phyloP scores from a whole-genome alignment of 805 yeast species.

The Schizosaccharomyces octosporus region DNA sequence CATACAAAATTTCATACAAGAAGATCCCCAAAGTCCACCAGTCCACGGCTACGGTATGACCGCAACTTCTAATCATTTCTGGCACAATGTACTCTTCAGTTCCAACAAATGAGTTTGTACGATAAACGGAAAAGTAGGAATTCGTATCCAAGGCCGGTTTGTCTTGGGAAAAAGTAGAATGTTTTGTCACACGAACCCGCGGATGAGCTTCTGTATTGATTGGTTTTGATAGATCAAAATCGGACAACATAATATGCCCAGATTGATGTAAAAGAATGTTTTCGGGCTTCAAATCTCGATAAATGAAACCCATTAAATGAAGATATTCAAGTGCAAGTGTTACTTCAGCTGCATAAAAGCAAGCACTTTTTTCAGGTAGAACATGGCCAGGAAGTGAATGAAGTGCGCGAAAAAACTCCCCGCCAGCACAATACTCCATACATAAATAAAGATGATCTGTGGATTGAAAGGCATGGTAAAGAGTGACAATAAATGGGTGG shows the following conservation, averaged over 20 bases:
- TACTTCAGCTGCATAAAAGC: conserved; percentile 88
- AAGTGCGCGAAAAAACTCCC: conserved; percentile 87
- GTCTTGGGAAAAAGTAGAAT: conserved; percentile 14
- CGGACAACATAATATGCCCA: conserved; percentile 94
- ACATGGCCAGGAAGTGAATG: conserved; percentile 77
- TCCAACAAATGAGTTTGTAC: conserved; percentile 95
- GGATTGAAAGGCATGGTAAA: conserved; percentile 88
- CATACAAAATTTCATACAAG: conserved; percentile 80
- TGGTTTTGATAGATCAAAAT: conserved; percentile 89
- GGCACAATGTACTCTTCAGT: conserved; percentile 98
- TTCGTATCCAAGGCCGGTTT: conserved; percentile 68
- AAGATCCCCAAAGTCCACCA: conserved; percentile 98
- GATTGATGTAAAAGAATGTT: conserved; percentile 82
- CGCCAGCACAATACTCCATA: conserved; percentile 98
- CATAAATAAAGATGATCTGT: conserved; percentile 77
- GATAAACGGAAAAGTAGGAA: conserved; percentile 80
- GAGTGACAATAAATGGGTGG: conserved; percentile 90
- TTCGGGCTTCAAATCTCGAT: conserved; percentile 90
- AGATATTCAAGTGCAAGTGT: conserved; percentile 88
- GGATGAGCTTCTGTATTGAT: conserved; percentile 57
- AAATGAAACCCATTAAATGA: conserved; percentile 90
- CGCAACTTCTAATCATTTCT: conserved; percentile 87
- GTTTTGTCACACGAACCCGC: conserved; percentile 21
- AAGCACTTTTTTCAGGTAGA: conserved; percentile 66
- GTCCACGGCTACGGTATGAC: conserved; percentile 93